A percentile compares a stretch with the other conserved stretches of the same genome.
Evolutionary conservation across 31 red algal genomes (phyloP).

Genomic region (Odonthalia washingtoniensis): DNA sequence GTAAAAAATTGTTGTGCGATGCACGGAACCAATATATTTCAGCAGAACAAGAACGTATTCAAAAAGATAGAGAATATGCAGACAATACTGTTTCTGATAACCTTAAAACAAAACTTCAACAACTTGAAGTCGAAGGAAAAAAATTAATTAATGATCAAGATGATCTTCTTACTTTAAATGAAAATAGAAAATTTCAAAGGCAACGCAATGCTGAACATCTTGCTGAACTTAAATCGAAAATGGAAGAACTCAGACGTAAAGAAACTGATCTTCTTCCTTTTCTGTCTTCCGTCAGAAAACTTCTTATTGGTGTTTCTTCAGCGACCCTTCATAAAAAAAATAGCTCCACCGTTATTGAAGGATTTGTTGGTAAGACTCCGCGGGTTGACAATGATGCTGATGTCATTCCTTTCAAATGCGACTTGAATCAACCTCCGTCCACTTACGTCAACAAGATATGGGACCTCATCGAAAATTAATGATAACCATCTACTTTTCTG

Average conservation of each 20-base stretch:
- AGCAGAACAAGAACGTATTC: no score
- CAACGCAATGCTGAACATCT: neutral
- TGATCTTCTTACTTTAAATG: neutral
- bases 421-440: neutral
- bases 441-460: neutral
- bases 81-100: neutral
- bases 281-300: neutral
- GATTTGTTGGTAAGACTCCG: constrained; percentile 1
- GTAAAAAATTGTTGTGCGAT: no score
- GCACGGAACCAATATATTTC: no score
- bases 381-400: neutral
- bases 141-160: neutral
- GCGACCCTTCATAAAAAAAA: neutral
- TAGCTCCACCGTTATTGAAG: neutral
- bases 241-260: neutral
- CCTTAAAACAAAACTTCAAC: constrained; percentile 5
- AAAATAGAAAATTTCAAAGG: neutral
- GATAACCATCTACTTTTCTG: no score
- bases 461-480: neutral
- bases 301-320: neutral
- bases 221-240: neutral
- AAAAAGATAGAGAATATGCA: no score
- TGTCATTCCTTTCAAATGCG: neutral
- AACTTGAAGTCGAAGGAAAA: neutral
- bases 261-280: neutral